Conservation (phyloP, 345 rosid species). For the Populus euphratica region DNA sequence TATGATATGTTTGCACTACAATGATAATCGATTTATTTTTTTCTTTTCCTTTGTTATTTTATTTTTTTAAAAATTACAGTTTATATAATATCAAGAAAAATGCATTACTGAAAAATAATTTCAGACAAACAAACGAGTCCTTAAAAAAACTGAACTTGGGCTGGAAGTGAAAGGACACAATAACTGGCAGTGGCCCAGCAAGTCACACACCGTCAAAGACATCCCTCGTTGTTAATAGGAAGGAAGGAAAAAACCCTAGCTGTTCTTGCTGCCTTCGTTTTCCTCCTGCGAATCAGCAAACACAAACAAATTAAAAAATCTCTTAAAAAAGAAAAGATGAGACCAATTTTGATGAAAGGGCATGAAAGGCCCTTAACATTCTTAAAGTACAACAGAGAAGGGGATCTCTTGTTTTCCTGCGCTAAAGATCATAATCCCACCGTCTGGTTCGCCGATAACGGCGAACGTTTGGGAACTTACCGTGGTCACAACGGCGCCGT, state of each 20-base stretch:
- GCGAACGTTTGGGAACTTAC: slow-evolving; percentile 90
- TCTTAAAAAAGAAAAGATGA: slow-evolving; percentile 35
- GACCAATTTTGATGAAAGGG: slow-evolving; percentile 97
- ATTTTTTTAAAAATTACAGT: too few relatives aligned
- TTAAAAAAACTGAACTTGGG: background rate
- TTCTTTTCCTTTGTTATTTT: too few relatives aligned
- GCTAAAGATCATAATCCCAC: slow-evolving; percentile 94
- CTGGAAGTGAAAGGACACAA: background rate
- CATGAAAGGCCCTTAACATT: slow-evolving; percentile 96
- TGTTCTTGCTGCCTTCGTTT: background rate
- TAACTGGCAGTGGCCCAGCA: background rate
- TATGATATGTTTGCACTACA: too few relatives aligned
- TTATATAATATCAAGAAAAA: too few relatives aligned
- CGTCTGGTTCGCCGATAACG: slow-evolving; percentile 94
- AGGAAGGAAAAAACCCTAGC: background rate
- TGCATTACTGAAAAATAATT: too few relatives aligned
- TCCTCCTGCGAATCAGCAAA: background rate
- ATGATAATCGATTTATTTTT: too few relatives aligned
- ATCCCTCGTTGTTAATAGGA: background rate
- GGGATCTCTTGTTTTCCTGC: slow-evolving; percentile 89
- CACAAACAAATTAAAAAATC: background rate
- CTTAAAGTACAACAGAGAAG: slow-evolving; percentile 83
- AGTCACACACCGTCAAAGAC: background rate
- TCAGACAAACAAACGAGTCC: too few relatives aligned
- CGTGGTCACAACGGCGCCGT: slow-evolving; percentile 99